phyloP scores from a whole-genome alignment of 164 flowering plant genomes.

The Liquidambar formosana region DNA sequence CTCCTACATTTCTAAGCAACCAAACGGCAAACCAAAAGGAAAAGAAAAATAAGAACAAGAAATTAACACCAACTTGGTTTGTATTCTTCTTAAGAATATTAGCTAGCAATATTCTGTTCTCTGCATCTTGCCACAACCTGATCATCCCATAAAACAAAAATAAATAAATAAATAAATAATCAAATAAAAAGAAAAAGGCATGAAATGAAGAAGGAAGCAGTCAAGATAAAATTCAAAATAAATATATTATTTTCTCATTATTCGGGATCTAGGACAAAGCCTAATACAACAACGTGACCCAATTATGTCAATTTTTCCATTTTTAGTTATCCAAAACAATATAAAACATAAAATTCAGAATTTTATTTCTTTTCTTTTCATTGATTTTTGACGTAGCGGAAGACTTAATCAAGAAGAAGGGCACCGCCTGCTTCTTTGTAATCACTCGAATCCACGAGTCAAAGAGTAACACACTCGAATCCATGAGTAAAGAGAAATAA shows the following conservation, averaged over 20 bases:
- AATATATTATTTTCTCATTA: too few species aligned
- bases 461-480: too few species aligned
- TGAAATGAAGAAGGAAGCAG: not conserved
- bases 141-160: not conserved
- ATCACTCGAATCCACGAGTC: too few species aligned
- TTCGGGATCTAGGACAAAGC: not conserved
- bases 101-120: slow-evolving; percentile 60
- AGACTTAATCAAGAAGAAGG: too few species aligned
- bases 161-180: not conserved
- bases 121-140: slow-evolving; percentile 98
- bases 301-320: not conserved
- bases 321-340: not conserved
- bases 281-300: not conserved
- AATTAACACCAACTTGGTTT: slow-evolving; percentile 43
- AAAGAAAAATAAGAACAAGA: slow-evolving; percentile 2
- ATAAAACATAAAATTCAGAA: not conserved
- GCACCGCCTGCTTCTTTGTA: too few species aligned
- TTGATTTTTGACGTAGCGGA: too few species aligned
- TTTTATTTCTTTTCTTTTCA: too few species aligned
- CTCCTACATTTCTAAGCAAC: not conserved
- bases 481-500: too few species aligned
- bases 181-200: not conserved
- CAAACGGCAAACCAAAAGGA: not conserved
- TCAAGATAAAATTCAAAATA: not conserved
- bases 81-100: slow-evolving; percentile 59